Conservation (phyloP, 2,329 filamentous ascomycete species). For the Lecanicillium sp. region DNA sequence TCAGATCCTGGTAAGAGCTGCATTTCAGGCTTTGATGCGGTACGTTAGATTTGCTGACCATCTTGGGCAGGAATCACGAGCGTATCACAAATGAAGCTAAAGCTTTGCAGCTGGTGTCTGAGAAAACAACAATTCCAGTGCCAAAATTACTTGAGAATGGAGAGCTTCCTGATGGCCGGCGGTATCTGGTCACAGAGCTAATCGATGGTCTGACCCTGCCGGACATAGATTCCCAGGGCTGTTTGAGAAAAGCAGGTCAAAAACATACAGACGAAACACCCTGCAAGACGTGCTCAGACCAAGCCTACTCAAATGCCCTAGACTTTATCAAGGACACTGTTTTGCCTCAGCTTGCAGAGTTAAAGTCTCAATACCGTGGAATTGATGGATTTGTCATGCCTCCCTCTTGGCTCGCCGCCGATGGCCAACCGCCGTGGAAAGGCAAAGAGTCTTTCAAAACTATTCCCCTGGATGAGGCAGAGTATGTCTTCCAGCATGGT, state of each 20-base stretch:
- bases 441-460: slow-evolving; percentile 4
- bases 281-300: slow-evolving; percentile 6
- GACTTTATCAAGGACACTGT: slow-evolving; percentile 6
- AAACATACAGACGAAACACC: slow-evolving; percentile 2
- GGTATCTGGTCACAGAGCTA: slow-evolving; percentile 8
- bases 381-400: slow-evolving; percentile 13
- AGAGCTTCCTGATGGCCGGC: slow-evolving; percentile 7
- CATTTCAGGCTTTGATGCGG: neutral
- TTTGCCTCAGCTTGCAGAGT: slow-evolving; percentile 8
- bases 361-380: slow-evolving; percentile 7
- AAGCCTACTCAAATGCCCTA: slow-evolving; percentile 8
- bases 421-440: slow-evolving; percentile 8
- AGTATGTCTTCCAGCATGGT: slow-evolving; percentile 11
- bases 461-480: slow-evolving; percentile 4
- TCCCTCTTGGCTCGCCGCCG: slow-evolving; percentile 8
- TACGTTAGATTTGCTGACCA: neutral
- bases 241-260: neutral
- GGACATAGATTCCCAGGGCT: neutral
- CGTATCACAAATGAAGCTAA: slow-evolving; percentile 11
- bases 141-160: slow-evolving; percentile 8
- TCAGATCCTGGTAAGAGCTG: slow-evolving; percentile 1
- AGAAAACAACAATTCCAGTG: slow-evolving; percentile 10
- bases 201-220: slow-evolving; percentile 5
- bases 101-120: slow-evolving; percentile 4
- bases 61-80: slow-evolving; percentile 8